Percentiles rank a stretch among this genome's conserved stretches.
Evolutionary conservation across 441 rosid species (phyloP).

Genomic region (Theobroma grandiflorum): DNA sequence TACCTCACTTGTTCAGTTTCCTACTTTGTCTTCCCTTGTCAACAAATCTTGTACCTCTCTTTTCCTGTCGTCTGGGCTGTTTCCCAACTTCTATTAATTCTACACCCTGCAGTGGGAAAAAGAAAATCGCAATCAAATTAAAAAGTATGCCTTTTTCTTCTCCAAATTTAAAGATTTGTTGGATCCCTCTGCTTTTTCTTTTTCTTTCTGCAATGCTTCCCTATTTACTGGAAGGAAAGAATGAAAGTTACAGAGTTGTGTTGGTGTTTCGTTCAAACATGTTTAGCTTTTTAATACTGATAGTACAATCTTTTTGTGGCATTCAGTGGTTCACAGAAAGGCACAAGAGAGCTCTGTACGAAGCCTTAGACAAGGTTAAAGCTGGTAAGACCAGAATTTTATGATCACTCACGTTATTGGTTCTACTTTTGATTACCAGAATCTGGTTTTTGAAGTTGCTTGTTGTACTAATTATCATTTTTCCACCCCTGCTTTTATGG

Average conservation of each 20-base stretch:
- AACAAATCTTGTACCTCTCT: background rate
- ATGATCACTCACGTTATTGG: background rate
- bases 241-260: background rate
- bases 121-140: background rate
- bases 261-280: background rate
- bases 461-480: background rate
- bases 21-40: background rate
- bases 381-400: conserved; percentile 54
- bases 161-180: background rate
- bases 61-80: background rate
- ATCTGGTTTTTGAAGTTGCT: conserved; percentile 1
- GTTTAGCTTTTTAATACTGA: background rate
- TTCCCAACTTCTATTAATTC: background rate
- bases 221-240: background rate
- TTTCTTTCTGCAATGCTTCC: conserved; percentile 19
- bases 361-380: conserved; percentile 93
- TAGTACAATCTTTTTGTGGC: background rate
- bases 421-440: background rate
- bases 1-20: background rate
- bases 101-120: background rate
- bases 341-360: conserved; percentile 83
- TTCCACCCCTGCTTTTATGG: background rate
- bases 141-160: background rate
- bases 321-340: conserved; percentile 78
- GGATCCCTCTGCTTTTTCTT: conserved; percentile 21